Evolutionary conservation across 2,329 filamentous ascomycete genomes (phyloP).

Genomic region (Pestalotiopsis sp.): DNA sequence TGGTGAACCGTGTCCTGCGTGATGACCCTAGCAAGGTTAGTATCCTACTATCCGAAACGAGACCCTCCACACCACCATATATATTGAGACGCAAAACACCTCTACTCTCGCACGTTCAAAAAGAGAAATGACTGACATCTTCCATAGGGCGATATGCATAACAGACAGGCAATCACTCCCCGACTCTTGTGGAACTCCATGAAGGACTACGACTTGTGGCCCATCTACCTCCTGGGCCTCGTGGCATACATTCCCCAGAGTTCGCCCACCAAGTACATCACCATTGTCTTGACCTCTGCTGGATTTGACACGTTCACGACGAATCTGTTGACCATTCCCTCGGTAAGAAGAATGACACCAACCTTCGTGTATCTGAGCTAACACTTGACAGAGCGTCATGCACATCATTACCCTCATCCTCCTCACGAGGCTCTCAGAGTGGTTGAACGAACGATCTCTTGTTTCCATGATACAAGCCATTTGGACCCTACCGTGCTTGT

Average conservation of each 20-base stretch:
- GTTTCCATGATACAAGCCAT: slow-evolving; percentile 47
- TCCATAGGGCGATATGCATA: slow-evolving; percentile 53
- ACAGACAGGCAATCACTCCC: slow-evolving; percentile 54
- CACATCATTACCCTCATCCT: slow-evolving; percentile 54
- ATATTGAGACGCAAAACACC: too few species aligned
- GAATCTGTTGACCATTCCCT: slow-evolving; percentile 58
- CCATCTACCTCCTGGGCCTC: slow-evolving; percentile 52
- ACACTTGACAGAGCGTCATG: slow-evolving; percentile 37
- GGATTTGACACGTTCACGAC: slow-evolving; percentile 56
- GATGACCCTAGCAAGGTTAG: slow-evolving; percentile 55
- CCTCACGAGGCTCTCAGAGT: slow-evolving; percentile 52
- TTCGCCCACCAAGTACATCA: slow-evolving; percentile 51
- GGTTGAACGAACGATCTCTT: slow-evolving; percentile 49
- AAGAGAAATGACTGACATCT: too few species aligned
- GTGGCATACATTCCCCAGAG: slow-evolving; percentile 48
- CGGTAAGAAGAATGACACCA: slow-evolving; percentile 31
- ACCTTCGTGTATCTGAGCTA: background rate
- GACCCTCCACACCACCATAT: too few species aligned
- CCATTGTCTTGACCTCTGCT: slow-evolving; percentile 50
- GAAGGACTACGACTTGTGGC: slow-evolving; percentile 59
- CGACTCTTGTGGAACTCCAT: slow-evolving; percentile 49
- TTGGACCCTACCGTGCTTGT: slow-evolving; percentile 58
- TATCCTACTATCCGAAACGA: too few species aligned
- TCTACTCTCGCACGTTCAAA: too few species aligned
- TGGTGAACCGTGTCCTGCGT: slow-evolving; percentile 57